Percentiles rank a stretch among this genome's conserved stretches.
These are phyloP conservation scores for Seminavis robusta DNA, from an alignment of 108 stramenopile genomes.

Conservation along the genomic window DNA sequence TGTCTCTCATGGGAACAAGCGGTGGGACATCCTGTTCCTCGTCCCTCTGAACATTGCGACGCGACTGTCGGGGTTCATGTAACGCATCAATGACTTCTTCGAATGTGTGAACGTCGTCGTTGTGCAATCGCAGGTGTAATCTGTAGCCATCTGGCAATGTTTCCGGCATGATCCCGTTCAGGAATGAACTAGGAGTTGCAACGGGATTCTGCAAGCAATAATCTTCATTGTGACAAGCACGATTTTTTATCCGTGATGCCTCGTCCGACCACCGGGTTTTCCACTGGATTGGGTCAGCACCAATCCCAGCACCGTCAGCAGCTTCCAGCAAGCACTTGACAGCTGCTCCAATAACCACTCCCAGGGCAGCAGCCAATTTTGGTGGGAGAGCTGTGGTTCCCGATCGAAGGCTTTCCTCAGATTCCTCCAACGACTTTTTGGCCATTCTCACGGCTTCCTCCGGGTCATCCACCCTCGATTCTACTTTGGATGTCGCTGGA, in stretches of 20 bases:
- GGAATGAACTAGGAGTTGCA: conserved; percentile 12
- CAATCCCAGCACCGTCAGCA: conserved; percentile 71
- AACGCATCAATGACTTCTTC: conserved; percentile 91
- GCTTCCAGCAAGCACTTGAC: conserved; percentile 63
- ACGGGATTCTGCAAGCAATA: conserved; percentile 27
- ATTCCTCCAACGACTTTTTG: conserved; percentile 32
- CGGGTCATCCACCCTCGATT: conserved; percentile 30
- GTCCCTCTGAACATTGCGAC: conserved; percentile 5
- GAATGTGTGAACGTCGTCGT: conserved; percentile 97
- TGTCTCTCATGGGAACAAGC: conserved; percentile 47
- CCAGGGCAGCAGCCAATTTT: conserved; percentile 68
- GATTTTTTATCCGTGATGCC: conserved; percentile 62
- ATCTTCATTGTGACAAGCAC: conserved; percentile 50
- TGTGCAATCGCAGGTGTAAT: conserved; percentile 81
- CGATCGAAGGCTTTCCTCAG: conserved; percentile 61
- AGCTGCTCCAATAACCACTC: conserved; percentile 70
- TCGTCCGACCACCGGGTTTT: conserved; percentile 74
- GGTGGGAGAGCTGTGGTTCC: conserved; percentile 54
- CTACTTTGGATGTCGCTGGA: neutral
- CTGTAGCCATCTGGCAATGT: conserved; percentile 39
- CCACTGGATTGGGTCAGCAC: conserved; percentile 79
- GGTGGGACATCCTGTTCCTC: conserved; percentile 13
- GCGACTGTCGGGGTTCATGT: conserved; percentile 12
- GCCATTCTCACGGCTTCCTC: conserved; percentile 47
- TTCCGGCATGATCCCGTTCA: neutral